Base-by-base conservation (phyloP, 352 stramenopile species). In the Phytophthora constricta region DNA sequence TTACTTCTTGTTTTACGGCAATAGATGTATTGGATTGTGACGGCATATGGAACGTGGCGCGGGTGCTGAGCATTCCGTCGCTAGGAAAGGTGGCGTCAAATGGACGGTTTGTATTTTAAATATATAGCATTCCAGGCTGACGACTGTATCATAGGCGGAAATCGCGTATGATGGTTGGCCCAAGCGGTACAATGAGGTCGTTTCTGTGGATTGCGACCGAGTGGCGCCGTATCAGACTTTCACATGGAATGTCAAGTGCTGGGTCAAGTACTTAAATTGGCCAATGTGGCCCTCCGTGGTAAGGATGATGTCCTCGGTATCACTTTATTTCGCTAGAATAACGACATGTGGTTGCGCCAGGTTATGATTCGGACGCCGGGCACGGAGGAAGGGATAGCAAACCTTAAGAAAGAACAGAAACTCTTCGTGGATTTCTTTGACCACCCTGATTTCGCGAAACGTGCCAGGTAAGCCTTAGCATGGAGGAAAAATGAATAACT, bases 231-330 rank as follows among this genome's bases (percentile, higher is more conserved):
- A 84, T 62, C 79, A 94, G 53, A 91, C 84, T 28, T 94, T 86
- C 57, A 94, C 86, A 47, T 92, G 76, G 82, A 62, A 70, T 8
- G 84, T 92, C 62, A 92, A 92, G 59, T 90, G 84, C 58, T 94
- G 86, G 86, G 82, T 86, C 47, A 91, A 89, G 56, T 94, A 91
- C 63, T 71, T 82, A 16, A 94, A 94, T 51, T 94, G 83, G 82
- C 86, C 84, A 1, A 69, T 79, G 46, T 94, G 86, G 86, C 84
- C 86, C 3, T 85, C 82, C 4, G 20, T 94, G 26, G 86, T 94
- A 48, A 2, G 55, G n/a, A n/a, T n/a, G n/a, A n/a, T 54, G 16
- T 22, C 33, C 37, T 45, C 22, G n/a, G n/a, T n/a, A n/a, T 27
- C 16, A 23, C 13, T 13, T 31, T 26, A 3, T 52, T 25, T n/a